Evolutionary conservation across 1,284 basidiomycete species (phyloP).

Genomic region (Ceratobasidium sp.): DNA sequence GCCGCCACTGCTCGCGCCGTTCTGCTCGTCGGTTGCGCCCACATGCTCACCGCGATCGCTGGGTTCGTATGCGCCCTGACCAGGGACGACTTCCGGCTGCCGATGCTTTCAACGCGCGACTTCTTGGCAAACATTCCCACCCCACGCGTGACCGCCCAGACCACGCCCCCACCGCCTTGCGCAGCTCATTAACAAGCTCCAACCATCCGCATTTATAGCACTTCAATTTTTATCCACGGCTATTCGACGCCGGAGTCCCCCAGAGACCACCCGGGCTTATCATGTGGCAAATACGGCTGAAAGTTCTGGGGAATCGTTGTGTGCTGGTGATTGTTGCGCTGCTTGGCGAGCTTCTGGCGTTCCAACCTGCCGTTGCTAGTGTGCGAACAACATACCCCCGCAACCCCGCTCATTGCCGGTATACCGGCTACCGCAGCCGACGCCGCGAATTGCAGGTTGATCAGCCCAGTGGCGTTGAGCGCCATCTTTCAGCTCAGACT

Average conservation of each 20-base stretch:
- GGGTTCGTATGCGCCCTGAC: slow-evolving; percentile 11
- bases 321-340: slow-evolving; percentile 1
- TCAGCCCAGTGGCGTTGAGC: slow-evolving; percentile 17
- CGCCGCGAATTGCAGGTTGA: background rate
- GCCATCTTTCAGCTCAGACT: background rate
- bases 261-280: slow-evolving; percentile 35
- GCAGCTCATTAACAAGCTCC: slow-evolving; percentile 17
- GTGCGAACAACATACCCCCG: slow-evolving; percentile 20
- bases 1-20: slow-evolving; percentile 1
- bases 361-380: slow-evolving; percentile 17
- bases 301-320: slow-evolving; percentile 9
- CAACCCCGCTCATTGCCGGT: slow-evolving; percentile 17
- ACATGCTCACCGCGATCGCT: background rate
- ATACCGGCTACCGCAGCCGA: background rate
- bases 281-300: slow-evolving; percentile 26
- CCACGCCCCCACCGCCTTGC: slow-evolving; percentile 27
- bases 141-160: slow-evolving; percentile 7
- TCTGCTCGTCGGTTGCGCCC: background rate
- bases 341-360: slow-evolving; percentile 33
- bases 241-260: slow-evolving; percentile 14
- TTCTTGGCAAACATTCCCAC: slow-evolving; percentile 46
- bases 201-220: slow-evolving; percentile 22
- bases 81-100: slow-evolving; percentile 27
- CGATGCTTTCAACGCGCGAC: slow-evolving; percentile 22
- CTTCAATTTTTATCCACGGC: slow-evolving; percentile 17